phyloP scores from a whole-genome alignment of 495 filamentous ascomycete species.

The Penicillium roqueforti region DNA sequence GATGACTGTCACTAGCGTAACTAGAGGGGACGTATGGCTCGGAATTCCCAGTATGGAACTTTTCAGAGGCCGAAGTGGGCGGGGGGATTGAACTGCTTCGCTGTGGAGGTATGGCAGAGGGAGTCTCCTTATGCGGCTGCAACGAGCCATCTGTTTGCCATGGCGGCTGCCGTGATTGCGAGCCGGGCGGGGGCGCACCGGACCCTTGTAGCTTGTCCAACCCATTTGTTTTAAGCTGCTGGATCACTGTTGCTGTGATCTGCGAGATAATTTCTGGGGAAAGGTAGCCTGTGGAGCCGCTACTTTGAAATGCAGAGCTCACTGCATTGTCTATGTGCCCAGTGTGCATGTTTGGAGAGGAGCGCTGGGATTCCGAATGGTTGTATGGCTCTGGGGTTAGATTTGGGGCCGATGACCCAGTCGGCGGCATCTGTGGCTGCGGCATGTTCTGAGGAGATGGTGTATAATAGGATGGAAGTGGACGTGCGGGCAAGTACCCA shows the following conservation, averaged over 20 bases:
- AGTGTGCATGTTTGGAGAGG: neutral
- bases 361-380: neutral
- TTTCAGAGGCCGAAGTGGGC: conserved; percentile 16
- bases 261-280: conserved; percentile 50
- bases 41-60: conserved; percentile 33
- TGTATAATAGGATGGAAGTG: conserved; percentile 36
- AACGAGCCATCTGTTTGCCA: conserved; percentile 25
- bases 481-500: conserved; percentile 24
- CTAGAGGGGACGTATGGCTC: conserved; percentile 38
- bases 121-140: conserved; percentile 31
- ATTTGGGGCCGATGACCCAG: conserved; percentile 18
- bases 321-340: conserved; percentile 49
- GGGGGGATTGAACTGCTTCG: conserved; percentile 20
- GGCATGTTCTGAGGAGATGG: conserved; percentile 40
- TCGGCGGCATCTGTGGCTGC: conserved; percentile 34
- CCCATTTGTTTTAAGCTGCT: conserved; percentile 47
- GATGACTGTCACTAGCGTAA: conserved; percentile 23
- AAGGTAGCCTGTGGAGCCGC: conserved; percentile 34
- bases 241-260: conserved; percentile 51
- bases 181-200: conserved; percentile 26
- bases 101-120: conserved; percentile 21
- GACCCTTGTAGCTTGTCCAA: conserved; percentile 32
- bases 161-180: conserved; percentile 32
- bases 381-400: conserved; percentile 9
- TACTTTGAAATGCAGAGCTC: conserved; percentile 39